phyloP scores from a whole-genome alignment of 352 stramenopile species.

The Pythium insidiosum region DNA sequence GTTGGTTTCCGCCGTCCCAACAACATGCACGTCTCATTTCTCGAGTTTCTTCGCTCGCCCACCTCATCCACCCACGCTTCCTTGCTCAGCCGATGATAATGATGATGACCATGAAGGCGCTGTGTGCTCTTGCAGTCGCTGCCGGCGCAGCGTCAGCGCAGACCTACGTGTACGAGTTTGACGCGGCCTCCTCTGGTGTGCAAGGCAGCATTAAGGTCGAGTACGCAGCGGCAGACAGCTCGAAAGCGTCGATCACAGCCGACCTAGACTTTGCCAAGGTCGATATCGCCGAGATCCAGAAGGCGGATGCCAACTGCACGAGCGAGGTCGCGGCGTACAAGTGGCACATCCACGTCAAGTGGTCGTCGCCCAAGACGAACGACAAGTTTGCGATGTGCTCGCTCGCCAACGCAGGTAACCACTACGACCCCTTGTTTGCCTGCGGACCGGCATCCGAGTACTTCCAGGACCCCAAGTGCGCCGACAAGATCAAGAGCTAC shows the following conservation, averaged over 20 bases:
- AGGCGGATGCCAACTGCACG: slow-evolving; percentile 23
- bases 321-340: slow-evolving; percentile 16
- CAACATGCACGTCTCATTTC: too few species aligned
- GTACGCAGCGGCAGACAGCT: slow-evolving; percentile 5
- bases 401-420: slow-evolving; percentile 15
- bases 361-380: slow-evolving; percentile 11
- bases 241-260: slow-evolving; percentile 10
- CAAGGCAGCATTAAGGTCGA: slow-evolving; percentile 10
- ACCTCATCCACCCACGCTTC: too few species aligned
- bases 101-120: too few species aligned
- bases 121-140: slow-evolving; percentile 8
- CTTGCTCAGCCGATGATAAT: too few species aligned
- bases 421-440: slow-evolving; percentile 23
- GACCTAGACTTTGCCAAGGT: slow-evolving; percentile 13
- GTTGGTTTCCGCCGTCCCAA: too few species aligned
- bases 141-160: neutral
- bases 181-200: slow-evolving; percentile 7
- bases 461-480: slow-evolving; percentile 7
- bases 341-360: slow-evolving; percentile 33
- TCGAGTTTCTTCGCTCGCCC: too few species aligned
- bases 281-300: slow-evolving; percentile 12
- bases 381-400: slow-evolving; percentile 15
- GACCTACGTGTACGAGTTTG: slow-evolving; percentile 17
- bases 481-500: slow-evolving; percentile 15
- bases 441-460: slow-evolving; percentile 23